Evolutionary conservation across 1,284 basidiomycete species (phyloP), one percentile per base, ranked within the genome.

Genomic region (Boletus smithii): DNA sequence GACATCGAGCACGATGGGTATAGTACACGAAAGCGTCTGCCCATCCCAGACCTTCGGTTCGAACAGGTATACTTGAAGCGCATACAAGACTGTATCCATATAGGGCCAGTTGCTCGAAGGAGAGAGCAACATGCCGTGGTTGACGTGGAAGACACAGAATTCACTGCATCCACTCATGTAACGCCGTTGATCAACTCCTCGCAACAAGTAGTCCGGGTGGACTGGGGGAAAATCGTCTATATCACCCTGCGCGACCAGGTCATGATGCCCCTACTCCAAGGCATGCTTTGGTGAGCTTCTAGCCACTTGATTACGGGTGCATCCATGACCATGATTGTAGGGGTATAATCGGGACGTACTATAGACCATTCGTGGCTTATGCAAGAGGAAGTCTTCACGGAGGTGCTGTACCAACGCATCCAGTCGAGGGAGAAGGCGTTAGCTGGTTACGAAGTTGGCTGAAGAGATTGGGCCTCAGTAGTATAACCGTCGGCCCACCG

Each of bases 21-120:
- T 18, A 30, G 16, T 22, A 14, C 42, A 27, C 59, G 65, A n/a
- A 63, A 46, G 13, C 73, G 66, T 46, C 57, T 76, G 18, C 72
- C 73, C 27, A 80, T 84, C 42, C 84, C 85, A 24, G 85, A 88
- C 60, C 67, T 88, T 36, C 83, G 85, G 16, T 87, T 85, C 67
- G 86, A 88, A 58, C 74, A 79, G 46, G 80, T 77, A 46, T 88
- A 83, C 60, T 55, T 86, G 49, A 74, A 73, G 51, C 81, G 80
- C 54, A 72, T 86, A 51, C 71, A 69, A 29, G 71, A 70, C n/a
- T 80, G 75, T 55, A 67, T 85, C 39, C 70, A 73, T 38, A 59
- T 80, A 42, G 66, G 64, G 46, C 62, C 57, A n/a, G n/a, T 53
- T 5, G 33, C 54, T 8, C 55, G 55, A 26, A 55, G 60, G 16